Conservation (phyloP, 169 alveolate species). For the Plasmodium chabaudi region DNA sequence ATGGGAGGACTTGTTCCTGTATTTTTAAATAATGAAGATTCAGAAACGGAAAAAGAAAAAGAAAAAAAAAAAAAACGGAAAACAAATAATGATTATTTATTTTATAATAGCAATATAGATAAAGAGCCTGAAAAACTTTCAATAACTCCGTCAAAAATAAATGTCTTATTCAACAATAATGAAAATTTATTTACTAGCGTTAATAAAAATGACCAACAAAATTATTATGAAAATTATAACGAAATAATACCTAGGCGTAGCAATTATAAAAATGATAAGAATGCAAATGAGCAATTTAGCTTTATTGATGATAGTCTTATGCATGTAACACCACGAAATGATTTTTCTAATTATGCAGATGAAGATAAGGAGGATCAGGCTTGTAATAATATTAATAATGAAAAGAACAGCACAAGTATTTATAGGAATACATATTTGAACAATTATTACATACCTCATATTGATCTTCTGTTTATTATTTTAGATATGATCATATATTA, state of each 20-base stretch:
- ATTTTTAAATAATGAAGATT: slow-evolving; percentile 29
- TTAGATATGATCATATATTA: slow-evolving; percentile 46
- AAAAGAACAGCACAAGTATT: not conserved
- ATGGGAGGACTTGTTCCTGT: slow-evolving; percentile 73
- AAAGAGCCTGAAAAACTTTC: not conserved
- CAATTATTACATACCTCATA: slow-evolving; percentile 73
- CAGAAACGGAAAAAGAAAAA: not conserved
- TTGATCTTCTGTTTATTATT: slow-evolving; percentile 62
- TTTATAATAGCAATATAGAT: slow-evolving; percentile 8
- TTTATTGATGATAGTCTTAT: not conserved
- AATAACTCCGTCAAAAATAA: not conserved
- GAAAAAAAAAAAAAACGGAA: slow-evolving; percentile 38
- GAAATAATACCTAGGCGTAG: slow-evolving; percentile 31
- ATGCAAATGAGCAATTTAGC: too few relatives aligned
- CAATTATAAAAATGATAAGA: not conserved
- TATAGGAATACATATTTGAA: slow-evolving; percentile 54
- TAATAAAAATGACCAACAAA: not conserved
- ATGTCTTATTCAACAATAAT: not conserved
- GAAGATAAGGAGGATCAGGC: not conserved
- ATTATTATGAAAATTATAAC: not conserved
- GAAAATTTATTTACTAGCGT: not conserved
- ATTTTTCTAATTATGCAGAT: slow-evolving; percentile 7
- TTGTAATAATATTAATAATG: not conserved
- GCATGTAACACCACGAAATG: slow-evolving; percentile 29
- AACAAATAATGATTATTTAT: slow-evolving; percentile 26